Evolutionary conservation across 2,329 filamentous ascomycete genomes (phyloP).

Genomic region (Podosphaera xanthii): DNA sequence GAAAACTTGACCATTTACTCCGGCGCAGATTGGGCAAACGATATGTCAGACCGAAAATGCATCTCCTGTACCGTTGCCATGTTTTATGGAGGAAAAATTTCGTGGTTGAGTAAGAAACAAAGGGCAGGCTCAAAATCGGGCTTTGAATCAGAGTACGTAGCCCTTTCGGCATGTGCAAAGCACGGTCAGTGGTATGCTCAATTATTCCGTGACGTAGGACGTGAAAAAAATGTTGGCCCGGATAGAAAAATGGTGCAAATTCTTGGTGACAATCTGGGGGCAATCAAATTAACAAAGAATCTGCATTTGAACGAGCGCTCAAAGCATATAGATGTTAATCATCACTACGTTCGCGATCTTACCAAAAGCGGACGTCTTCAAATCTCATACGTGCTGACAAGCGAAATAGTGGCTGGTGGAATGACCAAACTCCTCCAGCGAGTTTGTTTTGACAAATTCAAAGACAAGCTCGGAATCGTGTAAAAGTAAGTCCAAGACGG

Average conservation of each 20-base stretch:
- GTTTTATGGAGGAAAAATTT: background rate
- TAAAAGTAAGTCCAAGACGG: too few species aligned
- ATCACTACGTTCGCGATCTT: background rate
- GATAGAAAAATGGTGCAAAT: background rate
- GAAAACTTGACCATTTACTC: background rate
- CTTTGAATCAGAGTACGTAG: background rate
- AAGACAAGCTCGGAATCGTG: too few species aligned
- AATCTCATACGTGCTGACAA: background rate
- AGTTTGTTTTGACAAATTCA: too few species aligned
- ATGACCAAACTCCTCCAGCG: too few species aligned
- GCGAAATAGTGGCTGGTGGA: too few species aligned
- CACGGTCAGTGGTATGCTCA: background rate
- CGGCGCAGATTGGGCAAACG: too few species aligned
- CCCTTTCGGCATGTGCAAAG: background rate
- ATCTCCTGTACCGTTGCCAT: background rate
- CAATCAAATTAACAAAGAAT: background rate
- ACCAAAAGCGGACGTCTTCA: background rate
- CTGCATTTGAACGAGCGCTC: background rate
- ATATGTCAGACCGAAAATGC: background rate
- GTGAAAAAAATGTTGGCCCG: too few species aligned
- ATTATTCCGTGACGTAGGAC: background rate
- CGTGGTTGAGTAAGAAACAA: conserved; percentile 1
- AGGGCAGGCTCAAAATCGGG: background rate
- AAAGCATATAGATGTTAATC: background rate
- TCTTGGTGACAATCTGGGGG: background rate